Evolutionary conservation across 495 filamentous ascomycete genomes (phyloP).

Genomic region (Hypoxylon subgilvum): DNA sequence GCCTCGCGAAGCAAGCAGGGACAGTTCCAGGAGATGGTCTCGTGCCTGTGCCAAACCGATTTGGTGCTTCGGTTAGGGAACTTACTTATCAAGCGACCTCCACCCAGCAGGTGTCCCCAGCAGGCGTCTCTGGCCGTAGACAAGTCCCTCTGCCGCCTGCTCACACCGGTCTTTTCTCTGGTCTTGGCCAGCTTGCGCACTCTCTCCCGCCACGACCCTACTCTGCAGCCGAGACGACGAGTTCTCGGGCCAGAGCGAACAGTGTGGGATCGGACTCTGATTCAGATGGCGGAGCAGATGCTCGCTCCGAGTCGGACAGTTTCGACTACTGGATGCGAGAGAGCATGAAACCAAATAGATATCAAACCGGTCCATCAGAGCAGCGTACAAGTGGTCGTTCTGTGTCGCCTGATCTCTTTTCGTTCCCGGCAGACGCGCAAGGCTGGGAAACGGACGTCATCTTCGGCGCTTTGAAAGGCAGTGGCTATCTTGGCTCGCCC

Average conservation of each 20-base stretch:
- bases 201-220: conserved; percentile 40
- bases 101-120: conserved; percentile 34
- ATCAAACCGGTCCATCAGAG: conserved; percentile 37
- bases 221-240: conserved; percentile 42
- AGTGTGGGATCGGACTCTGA: conserved; percentile 45
- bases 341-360: conserved; percentile 45
- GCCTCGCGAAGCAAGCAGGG: conserved; percentile 22
- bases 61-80: conserved; percentile 7
- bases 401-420: conserved; percentile 54
- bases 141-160: conserved; percentile 8
- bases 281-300: conserved; percentile 42
- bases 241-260: conserved; percentile 43
- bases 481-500: conserved; percentile 43
- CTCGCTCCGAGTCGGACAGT: conserved; percentile 45
- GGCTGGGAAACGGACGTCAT: conserved; percentile 53
- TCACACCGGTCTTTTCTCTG: conserved; percentile 22
- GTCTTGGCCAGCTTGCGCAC: conserved; percentile 31
- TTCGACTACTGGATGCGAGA: conserved; percentile 55
- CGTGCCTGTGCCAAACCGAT: conserved; percentile 7
- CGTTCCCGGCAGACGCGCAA: conserved; percentile 45
- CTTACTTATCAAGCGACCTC: conserved; percentile 6
- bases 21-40: conserved; percentile 5
- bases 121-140: conserved; percentile 38
- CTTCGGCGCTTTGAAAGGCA: conserved; percentile 48
- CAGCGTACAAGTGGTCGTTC: conserved; percentile 29